Evolutionary conservation across 1,139 yeast genomes (phyloP).

Genomic region (Blastobotrys capitulatus): DNA sequence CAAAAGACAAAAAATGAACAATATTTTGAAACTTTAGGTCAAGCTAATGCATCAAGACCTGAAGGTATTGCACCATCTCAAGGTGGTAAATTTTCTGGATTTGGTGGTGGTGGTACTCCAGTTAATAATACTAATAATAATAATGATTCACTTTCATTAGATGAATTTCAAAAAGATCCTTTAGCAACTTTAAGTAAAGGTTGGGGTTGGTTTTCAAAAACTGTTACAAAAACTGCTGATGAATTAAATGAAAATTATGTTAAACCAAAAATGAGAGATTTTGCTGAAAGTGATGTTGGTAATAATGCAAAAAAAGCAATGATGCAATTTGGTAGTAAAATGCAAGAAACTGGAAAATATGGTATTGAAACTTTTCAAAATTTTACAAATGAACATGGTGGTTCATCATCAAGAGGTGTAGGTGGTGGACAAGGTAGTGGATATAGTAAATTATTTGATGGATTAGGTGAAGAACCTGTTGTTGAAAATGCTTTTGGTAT

Average conservation of each 20-base stretch:
- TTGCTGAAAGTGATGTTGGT: constrained; percentile 76
- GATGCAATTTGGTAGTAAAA: constrained; percentile 91
- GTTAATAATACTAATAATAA: constrained; percentile 50
- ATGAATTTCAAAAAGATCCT: constrained; percentile 80
- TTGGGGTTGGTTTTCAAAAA: constrained; percentile 85
- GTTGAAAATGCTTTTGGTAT: constrained; percentile 65
- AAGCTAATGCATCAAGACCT: constrained; percentile 66
- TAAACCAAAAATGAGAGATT: constrained; percentile 77
- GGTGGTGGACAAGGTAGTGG: constrained; percentile 38
- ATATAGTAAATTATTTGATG: constrained; percentile 49
- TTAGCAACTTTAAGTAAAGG: constrained; percentile 84
- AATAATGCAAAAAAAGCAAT: constrained; percentile 83
- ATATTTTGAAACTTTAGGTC: constrained; percentile 76
- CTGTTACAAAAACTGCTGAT: constrained; percentile 74
- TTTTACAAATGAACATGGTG: constrained; percentile 42
- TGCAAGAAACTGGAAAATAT: constrained; percentile 81
- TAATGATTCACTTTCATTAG: constrained; percentile 49
- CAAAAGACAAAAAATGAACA: constrained; percentile 67
- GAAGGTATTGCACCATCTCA: constrained; percentile 83
- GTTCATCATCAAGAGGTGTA: background rate
- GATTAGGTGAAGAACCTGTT: constrained; percentile 39
- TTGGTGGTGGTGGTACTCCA: constrained; percentile 43
- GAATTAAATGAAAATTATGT: constrained; percentile 87
- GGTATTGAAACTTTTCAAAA: constrained; percentile 53
- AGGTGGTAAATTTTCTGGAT: constrained; percentile 90